Evolutionary conservation across 1,139 yeast genomes (phyloP), one percentile per base, ranked within the genome.

Genomic region (Candida sojae): DNA sequence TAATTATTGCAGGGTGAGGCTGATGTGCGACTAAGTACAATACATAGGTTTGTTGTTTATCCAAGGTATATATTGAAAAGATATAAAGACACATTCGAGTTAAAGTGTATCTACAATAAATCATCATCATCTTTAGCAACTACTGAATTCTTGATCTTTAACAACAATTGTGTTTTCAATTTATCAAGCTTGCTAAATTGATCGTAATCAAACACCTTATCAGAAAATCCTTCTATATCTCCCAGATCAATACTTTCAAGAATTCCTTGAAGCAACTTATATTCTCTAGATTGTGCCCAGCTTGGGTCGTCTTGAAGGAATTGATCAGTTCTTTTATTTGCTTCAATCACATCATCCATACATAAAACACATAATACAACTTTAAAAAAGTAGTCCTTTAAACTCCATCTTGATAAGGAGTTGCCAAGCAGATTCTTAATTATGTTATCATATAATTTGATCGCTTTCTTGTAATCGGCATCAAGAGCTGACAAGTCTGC

Each of bases 351-450:
- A 67, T 93, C 99, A 53, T 85, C 90, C 51, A 80, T 80, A 36
- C 97, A 96, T 57, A 93, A 75, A 49, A 86, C 82, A 63, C 97
- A 89, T 51, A 93, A 75, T 31, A 90, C 83, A 43, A 88, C 84
- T 72, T 91, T 91, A 61, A 90, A 75, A 61, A 89, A 91, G 65
- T 92, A 90, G 53, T 93, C 99, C 68, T 95, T 93, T 61, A 93
- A 75, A 52, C 91, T 86, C 97, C 97, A 93, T 68, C 84, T 87
- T 45, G 95, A 82, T 56, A 91, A 74, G 54, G 81, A 82, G 66
- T 87, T 90, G 53, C 86, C 87, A 51, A 88, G 66, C 63, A 88
- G 83, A 58, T 82, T 87, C 66, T 85, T 83, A 41, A 92, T 93
- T 38, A 92, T 83, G 48, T 78, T 77, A 61, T 89, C 95, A 64